Percentiles rank a stretch among this genome's conserved stretches.
Conservation (phyloP, 768 basidiomycete genomes). For the Rhizopogon vinicolor region DNA sequence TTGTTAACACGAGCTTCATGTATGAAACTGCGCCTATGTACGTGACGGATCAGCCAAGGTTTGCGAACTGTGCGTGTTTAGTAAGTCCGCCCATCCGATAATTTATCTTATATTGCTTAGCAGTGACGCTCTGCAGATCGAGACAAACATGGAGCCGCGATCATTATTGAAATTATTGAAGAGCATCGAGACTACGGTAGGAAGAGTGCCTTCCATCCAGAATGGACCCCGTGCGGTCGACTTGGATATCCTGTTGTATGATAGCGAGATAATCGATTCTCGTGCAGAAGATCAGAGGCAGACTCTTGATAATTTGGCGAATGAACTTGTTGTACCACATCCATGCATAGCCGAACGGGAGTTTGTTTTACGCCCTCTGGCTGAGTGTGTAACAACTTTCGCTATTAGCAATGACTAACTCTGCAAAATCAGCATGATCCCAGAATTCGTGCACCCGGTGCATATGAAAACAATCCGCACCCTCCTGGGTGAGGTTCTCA, state of each 20-base stretch:
- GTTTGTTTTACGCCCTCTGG: slow-evolving; percentile 85
- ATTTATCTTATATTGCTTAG: neutral
- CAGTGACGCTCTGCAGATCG: slow-evolving; percentile 47
- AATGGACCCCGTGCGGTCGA: slow-evolving; percentile 91
- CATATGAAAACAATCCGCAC: slow-evolving; percentile 40
- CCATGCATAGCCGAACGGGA: slow-evolving; percentile 77
- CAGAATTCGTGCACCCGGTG: slow-evolving; percentile 64
- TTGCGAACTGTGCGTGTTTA: slow-evolving; percentile 89
- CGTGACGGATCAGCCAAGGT: slow-evolving; percentile 81
- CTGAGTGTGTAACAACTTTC: slow-evolving; percentile 55
- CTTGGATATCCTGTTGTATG: slow-evolving; percentile 82
- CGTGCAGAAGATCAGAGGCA: slow-evolving; percentile 34
- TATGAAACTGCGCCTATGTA: slow-evolving; percentile 98
- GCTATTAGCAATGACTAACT: neutral
- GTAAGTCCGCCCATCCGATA: slow-evolving; percentile 40
- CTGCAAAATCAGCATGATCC: slow-evolving; percentile 62
- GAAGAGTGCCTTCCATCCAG: slow-evolving; percentile 70
- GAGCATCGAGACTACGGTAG: slow-evolving; percentile 65
- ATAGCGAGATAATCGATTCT: slow-evolving; percentile 54
- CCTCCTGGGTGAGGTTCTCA: slow-evolving; percentile 40
- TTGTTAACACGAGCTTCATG: slow-evolving; percentile 81
- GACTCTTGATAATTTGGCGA: slow-evolving; percentile 47
- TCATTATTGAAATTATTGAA: slow-evolving; percentile 65
- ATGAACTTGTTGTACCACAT: slow-evolving; percentile 84
- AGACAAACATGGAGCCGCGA: slow-evolving; percentile 62